Conservation (phyloP, 2,329 filamentous ascomycete genomes). For the Neoascochyta sp. region DNA sequence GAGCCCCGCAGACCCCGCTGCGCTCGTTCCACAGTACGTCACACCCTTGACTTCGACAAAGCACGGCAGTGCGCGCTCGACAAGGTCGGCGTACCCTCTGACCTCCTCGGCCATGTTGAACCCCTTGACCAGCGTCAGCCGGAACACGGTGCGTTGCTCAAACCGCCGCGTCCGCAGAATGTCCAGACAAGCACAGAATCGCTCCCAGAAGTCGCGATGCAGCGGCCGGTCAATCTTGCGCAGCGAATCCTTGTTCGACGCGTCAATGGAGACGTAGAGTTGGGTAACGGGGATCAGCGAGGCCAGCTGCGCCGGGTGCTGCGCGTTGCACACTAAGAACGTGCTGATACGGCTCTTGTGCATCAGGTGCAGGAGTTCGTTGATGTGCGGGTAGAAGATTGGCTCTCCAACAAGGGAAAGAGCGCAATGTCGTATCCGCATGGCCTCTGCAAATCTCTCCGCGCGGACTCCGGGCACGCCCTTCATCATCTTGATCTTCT, state of each 20-base stretch:
- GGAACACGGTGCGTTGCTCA: constrained; percentile 87
- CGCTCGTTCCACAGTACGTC: constrained; percentile 90
- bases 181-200: constrained; percentile 85
- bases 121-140: constrained; percentile 91
- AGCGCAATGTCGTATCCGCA: constrained; percentile 90
- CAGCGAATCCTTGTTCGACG: constrained; percentile 81
- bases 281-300: constrained; percentile 83
- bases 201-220: constrained; percentile 96
- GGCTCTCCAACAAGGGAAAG: constrained; percentile 90
- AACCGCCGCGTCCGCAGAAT: constrained; percentile 81
- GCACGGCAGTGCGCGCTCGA: constrained; percentile 80
- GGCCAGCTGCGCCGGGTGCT: constrained; percentile 87
- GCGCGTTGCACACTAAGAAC: constrained; percentile 95
- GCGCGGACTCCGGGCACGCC: constrained; percentile 89
- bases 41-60: constrained; percentile 97
- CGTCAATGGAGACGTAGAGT: constrained; percentile 94
- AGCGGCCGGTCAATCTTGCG: constrained; percentile 87
- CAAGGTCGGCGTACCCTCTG: constrained; percentile 82
- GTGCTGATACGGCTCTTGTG: constrained; percentile 84
- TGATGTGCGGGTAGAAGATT: constrained; percentile 98
- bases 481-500: constrained; percentile 96
- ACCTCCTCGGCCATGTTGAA: constrained; percentile 97
- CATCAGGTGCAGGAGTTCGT: constrained; percentile 80
- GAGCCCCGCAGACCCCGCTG: constrained; percentile 76
- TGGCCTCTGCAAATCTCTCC: constrained; percentile 87